Evolutionary conservation across 2,329 filamentous ascomycete species (phyloP).

Genomic region (Pyrenochaeta sp.): DNA sequence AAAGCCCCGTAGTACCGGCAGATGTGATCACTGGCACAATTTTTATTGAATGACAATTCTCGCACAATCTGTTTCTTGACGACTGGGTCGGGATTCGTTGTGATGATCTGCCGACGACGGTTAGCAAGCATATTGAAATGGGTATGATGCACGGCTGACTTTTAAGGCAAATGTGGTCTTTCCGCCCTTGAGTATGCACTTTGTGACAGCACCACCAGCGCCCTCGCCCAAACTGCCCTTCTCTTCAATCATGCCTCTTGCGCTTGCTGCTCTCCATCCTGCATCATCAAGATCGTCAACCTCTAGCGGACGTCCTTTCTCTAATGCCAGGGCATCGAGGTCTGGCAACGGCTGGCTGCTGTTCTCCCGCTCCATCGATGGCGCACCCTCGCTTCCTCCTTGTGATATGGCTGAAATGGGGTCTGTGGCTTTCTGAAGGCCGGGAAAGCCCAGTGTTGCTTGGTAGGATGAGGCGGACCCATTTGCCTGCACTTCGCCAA

Average conservation of each 20-base stretch:
- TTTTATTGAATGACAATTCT: slow-evolving; percentile 97
- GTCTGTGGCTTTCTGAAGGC: slow-evolving; percentile 74
- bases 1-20: slow-evolving; percentile 98
- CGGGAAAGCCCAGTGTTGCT: slow-evolving; percentile 82
- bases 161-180: slow-evolving; percentile 97
- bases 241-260: slow-evolving; percentile 87
- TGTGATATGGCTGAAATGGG: slow-evolving; percentile 90
- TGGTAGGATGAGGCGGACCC: slow-evolving; percentile 85
- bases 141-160: slow-evolving; percentile 60
- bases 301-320: slow-evolving; percentile 84
- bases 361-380: slow-evolving; percentile 79
- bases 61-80: slow-evolving; percentile 98
- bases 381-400: slow-evolving; percentile 72
- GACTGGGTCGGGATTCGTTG: slow-evolving; percentile 95
- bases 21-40: slow-evolving; percentile 94
- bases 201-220: slow-evolving; percentile 93
- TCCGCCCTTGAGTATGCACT: slow-evolving; percentile 85
- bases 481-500: slow-evolving; percentile 80
- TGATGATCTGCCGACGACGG: slow-evolving; percentile 73
- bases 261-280: slow-evolving; percentile 91
- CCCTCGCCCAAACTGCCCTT: slow-evolving; percentile 91
- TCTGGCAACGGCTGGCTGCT: slow-evolving; percentile 79
- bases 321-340: slow-evolving; percentile 81
- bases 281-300: slow-evolving; percentile 96
- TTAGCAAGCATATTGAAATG: slow-evolving; percentile 15